Evolutionary conservation across 1,284 basidiomycete genomes (phyloP).

Genomic region (Agaricales sp.): DNA sequence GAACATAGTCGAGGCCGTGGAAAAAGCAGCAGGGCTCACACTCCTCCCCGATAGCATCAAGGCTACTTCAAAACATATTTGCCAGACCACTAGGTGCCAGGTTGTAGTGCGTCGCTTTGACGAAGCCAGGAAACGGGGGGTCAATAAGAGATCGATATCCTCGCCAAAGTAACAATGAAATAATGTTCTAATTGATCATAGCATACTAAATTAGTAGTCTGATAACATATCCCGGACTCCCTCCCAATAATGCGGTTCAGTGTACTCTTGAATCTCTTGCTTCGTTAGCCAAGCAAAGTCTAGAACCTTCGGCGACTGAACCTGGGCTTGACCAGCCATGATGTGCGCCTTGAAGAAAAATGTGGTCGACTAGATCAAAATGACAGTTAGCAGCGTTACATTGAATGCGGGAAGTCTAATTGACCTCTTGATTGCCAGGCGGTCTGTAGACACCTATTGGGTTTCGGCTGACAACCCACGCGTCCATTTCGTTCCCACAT

Average conservation of each 20-base stretch:
- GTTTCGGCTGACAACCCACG: constrained; percentile 70
- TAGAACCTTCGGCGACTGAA: constrained; percentile 38
- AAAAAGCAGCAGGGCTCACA: constrained; percentile 82
- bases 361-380: constrained; percentile 27
- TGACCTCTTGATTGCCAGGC: constrained; percentile 10
- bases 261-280: constrained; percentile 66
- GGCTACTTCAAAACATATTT: constrained; percentile 75
- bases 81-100: constrained; percentile 78
- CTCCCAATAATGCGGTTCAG: constrained; percentile 63
- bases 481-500: constrained; percentile 70
- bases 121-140: constrained; percentile 70
- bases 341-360: constrained; percentile 85
- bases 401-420: constrained; percentile 2
- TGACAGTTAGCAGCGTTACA: constrained; percentile 4
- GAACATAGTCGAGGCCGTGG: constrained; percentile 74
- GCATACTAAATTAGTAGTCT: constrained; percentile 37
- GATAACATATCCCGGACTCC: constrained; percentile 74
- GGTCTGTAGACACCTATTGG: constrained; percentile 63
- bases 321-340: constrained; percentile 64
- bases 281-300: constrained; percentile 90
- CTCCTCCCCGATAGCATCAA: constrained; percentile 87
- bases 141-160: background rate
- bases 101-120: constrained; percentile 82
- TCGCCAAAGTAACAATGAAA: constrained; percentile 9
- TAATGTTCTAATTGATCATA: constrained; percentile 9